Evolutionary conservation across 805 yeast genomes (phyloP), one percentile per base, ranked within the genome.

Genomic region (Scheffersomyces coipomensis): DNA sequence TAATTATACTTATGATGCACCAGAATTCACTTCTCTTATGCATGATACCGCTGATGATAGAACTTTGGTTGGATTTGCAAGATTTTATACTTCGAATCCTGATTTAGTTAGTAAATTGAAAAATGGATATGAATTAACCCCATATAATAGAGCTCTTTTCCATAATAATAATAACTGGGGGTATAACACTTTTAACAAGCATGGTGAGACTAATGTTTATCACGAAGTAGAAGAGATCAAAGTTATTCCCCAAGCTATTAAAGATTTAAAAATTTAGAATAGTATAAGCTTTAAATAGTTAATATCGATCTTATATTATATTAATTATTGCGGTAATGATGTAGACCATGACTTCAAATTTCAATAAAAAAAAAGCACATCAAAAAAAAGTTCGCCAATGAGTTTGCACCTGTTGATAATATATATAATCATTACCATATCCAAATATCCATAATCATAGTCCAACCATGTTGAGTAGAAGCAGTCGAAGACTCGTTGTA

Each of bases 11-110:
- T 33, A 52, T 27, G 60, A 55, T 38, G 55, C 54, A 7, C 51
- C 59, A 7, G 37, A 48, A 19, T 54, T 43, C 39, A 42, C 40
- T 2, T 16, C 32, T 13, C 33, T 47, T 26, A 34, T 29, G 10
- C 24, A 34, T 6, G 56, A 54, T 34, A 35, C 42, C 3, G 35
- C 36, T 5, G 36, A 45, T 34, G 34, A 35, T 18, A 60, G 74
- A 49, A 76, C 81, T 2, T 53, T 73, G 36, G 56, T 73, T 46
- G 75, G 62, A n/a, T 51, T 55, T 40, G 52, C 66, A 8, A 58
- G 77, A 49, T 58, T 50, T 44, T 72, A 42, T 46, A 67, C 60
- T n/a, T 58, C 76, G 0, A 73, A 72, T 45, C 78, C 77, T 8
- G 76, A 73, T 48, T 56, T 73, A 17, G 60, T 58, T 3, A 21